Evolutionary conservation across 129 eudicot genomes (phyloP), one percentile per base, ranked within the genome.

Genomic region (Heracleum sosnowskyi): DNA sequence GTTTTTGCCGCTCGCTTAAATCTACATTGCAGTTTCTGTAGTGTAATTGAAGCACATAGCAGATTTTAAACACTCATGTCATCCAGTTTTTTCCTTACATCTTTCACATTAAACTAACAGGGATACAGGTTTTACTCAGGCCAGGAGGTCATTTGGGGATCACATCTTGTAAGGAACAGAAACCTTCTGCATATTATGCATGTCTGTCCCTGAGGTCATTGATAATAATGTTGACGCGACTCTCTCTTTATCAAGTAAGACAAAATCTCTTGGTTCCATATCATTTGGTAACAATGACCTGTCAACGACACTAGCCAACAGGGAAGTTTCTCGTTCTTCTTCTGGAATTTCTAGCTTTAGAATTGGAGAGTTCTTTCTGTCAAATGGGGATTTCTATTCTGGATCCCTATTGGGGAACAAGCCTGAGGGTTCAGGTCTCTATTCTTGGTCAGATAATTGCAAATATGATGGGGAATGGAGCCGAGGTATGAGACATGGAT

Each of bases 391-490:
- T 28, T 84, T 79, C 78, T 95, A 95, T 77, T 86, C 83, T 46
- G 98, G 98, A 12, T 86, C 90, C 36, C 81, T 91, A 8, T 91
- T 78, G 31, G 92, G 94, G 39, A 83, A 88, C 37, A 70, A 84
- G 26, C 96, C 98, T 2, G 98, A 95, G 84, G 98, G 98, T 75
- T 79, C 90, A 2, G 98, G 98, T 36, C 81, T 77, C 57, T 95
- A 95, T 57, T 76, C 82, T 3, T 95, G 98, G 98, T 82, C 91
- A 33, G 88, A 86, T 47, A 93, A 96, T 46, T 88, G 91, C 83
- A 82, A 79, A 44, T 95, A 95, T 46, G 96, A 90, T 63, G 98
- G 98, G 34, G 96, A 91, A 79, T 94, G 97, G 96, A 81, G 89
- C 80, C 75, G 83, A 42, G 98, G 98, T 82, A 84, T 84, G 87